These are phyloP conservation scores for Pseudisothecium myosuroides DNA, from an alignment of 225 moss, liverwort and hornwort genomes.

Conservation along the genomic window DNA sequence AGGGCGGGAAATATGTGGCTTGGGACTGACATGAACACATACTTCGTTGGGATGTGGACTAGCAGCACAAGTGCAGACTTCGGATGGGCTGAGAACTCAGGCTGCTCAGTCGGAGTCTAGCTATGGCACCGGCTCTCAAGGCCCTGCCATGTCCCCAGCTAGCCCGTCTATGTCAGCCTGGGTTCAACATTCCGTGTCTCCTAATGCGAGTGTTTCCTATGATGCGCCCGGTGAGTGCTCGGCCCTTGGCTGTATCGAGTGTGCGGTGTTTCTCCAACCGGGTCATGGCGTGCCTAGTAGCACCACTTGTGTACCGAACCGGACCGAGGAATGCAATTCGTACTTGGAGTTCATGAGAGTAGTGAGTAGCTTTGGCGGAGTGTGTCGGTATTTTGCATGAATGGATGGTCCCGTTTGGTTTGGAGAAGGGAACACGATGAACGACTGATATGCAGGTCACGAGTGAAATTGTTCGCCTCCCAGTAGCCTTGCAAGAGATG, in stretches of 20 bases:
- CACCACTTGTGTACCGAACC: not conserved
- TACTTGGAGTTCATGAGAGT: not conserved
- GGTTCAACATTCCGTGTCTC: conserved; percentile 42
- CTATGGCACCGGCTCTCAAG: conserved; percentile 16
- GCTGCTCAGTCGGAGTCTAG: conserved; percentile 66
- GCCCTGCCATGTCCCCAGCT: conserved; percentile 5
- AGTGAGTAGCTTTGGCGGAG: not conserved
- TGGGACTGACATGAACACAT: conserved; percentile 3
- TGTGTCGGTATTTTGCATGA: not conserved
- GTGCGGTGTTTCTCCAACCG: not conserved
- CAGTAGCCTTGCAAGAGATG: not conserved
- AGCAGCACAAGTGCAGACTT: conserved; percentile 38
- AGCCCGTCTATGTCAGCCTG: conserved; percentile 45
- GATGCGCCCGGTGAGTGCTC: conserved; percentile 30
- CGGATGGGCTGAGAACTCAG: conserved; percentile 44
- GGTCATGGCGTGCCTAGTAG: not conserved
- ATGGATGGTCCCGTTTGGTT: not conserved
- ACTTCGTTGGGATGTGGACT: conserved; percentile 27
- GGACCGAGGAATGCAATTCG: not conserved
- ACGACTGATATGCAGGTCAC: not conserved
- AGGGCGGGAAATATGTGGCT: not conserved
- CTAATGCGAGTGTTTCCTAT: conserved; percentile 14
- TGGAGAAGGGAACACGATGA: not conserved
- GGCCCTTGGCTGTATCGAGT: not conserved
- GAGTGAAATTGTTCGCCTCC: no score